Evolutionary conservation across 345 rosid genomes (phyloP), one percentile per base, ranked within the genome.

Genomic region (Citrus unshiu): DNA sequence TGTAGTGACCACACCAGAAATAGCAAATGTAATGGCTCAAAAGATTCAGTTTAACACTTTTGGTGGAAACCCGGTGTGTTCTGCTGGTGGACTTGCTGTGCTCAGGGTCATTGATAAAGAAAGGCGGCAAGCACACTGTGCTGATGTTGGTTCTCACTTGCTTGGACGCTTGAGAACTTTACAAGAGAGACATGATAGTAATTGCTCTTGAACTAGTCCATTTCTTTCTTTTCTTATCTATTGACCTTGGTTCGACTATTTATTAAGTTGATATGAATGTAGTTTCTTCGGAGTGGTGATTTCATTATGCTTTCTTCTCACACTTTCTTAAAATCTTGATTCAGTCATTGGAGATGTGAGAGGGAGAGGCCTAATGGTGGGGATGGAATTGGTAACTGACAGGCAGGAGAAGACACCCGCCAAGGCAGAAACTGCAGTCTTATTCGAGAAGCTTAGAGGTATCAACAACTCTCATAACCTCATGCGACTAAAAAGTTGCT

Each of bases 31-130:
- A n/a, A 81, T 96, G 95, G 86, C 93, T 66, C 88, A 88, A 74
- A 94, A 96, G 81, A 89, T 96, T 80, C 95, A 87, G 82, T 96
- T 94, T 75, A 92, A 96, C 83, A 94, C 98, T 57, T 96, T 88
- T 79, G 98, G 99, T n/a, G 98, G 99, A 25, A 94, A 94, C 83
- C 99, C 98, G 5, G 97, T 96, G 27, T 96, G 99, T 80, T 94
- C 98, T 86, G 98, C 93, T 66, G 95, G 94, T 81, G 99, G 98
- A 80, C 98, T 82, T 83, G 97, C 98, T 7, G 98, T 96, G 66
- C 88, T 96, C 74, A 92, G 91, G 71, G 98, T 94, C 79, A 70
- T 94, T n/a, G 99, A 94, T 73, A 86, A 86, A 82, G 99, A 96
- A 83, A 93, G 88, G 80, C 95, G 93, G 35, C 99, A 94, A 88